A percentile compares a stretch with the other conserved stretches of the same genome.
phyloP scores from a whole-genome alignment of 1,139 yeast species.

The Pichia sp. region DNA sequence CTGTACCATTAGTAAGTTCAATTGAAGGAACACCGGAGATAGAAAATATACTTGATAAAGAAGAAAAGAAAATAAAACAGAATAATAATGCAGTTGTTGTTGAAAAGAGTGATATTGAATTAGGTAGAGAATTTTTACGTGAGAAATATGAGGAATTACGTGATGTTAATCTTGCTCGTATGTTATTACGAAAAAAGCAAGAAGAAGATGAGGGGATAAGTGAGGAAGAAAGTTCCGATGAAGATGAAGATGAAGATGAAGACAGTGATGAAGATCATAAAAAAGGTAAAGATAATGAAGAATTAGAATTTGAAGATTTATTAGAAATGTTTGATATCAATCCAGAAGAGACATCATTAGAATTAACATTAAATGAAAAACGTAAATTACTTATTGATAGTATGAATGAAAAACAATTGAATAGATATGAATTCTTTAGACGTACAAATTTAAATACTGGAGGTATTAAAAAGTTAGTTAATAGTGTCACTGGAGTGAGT shows the following conservation, averaged over 20 bases:
- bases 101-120: too few species aligned
- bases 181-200: not conserved
- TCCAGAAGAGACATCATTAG: constrained; percentile 25
- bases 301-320: constrained; percentile 21
- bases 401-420: constrained; percentile 78
- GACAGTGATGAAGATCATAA: not conserved
- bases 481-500: constrained; percentile 71
- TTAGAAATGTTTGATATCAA: constrained; percentile 25
- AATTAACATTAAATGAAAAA: constrained; percentile 22
- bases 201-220: constrained; percentile 26
- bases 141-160: too few species aligned
- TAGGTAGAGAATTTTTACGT: too few species aligned
- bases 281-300: not conserved
- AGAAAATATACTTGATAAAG: not conserved
- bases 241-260: not conserved
- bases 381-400: constrained; percentile 58
- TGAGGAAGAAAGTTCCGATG: not conserved
- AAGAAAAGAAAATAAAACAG: not conserved
- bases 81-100: too few species aligned
- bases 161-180: too few species aligned
- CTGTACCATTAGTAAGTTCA: constrained; percentile 1
- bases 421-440: constrained; percentile 79
- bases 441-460: constrained; percentile 75
- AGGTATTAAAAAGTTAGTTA: constrained; percentile 76
- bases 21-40: constrained; percentile 8